Conservation (phyloP, 768 basidiomycete genomes). For the Tylopilus vinaceipallidus region DNA sequence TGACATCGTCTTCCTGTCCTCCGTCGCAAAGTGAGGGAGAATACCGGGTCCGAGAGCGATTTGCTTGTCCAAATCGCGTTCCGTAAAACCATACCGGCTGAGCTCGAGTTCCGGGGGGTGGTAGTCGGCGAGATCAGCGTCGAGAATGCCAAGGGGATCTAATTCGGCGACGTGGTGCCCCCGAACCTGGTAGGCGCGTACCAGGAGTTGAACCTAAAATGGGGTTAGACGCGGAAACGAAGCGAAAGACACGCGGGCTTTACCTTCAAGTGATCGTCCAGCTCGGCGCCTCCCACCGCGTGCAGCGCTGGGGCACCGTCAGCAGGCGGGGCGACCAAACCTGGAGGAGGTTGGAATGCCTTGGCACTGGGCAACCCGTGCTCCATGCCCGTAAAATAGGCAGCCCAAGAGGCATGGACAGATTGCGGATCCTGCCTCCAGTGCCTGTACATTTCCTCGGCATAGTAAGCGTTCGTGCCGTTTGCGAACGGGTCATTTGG, state of each 20-base stretch:
- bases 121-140: conserved; percentile 78
- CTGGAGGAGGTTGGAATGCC: conserved; percentile 85
- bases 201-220: conserved; percentile 88
- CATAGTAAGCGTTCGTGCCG: conserved; percentile 93
- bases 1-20: conserved; percentile 83
- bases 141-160: conserved; percentile 92
- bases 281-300: conserved; percentile 65
- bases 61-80: conserved; percentile 91
- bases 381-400: conserved; percentile 92
- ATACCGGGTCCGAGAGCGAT: conserved; percentile 96
- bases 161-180: conserved; percentile 96
- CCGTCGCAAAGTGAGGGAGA: conserved; percentile 89
- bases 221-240: background rate
- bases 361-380: conserved; percentile 75
- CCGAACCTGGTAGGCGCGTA: conserved; percentile 98
- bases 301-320: conserved; percentile 81
- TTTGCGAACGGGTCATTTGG: conserved; percentile 88
- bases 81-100: conserved; percentile 92
- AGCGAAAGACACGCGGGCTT: conserved; percentile 11
- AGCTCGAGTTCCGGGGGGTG: conserved; percentile 89
- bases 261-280: conserved; percentile 95
- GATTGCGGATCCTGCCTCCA: conserved; percentile 89
- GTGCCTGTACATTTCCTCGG: conserved; percentile 93
- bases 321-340: conserved; percentile 63
- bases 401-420: conserved; percentile 92